Conservation (phyloP, 2,329 filamentous ascomycete species). For the Curvularia sp. region DNA sequence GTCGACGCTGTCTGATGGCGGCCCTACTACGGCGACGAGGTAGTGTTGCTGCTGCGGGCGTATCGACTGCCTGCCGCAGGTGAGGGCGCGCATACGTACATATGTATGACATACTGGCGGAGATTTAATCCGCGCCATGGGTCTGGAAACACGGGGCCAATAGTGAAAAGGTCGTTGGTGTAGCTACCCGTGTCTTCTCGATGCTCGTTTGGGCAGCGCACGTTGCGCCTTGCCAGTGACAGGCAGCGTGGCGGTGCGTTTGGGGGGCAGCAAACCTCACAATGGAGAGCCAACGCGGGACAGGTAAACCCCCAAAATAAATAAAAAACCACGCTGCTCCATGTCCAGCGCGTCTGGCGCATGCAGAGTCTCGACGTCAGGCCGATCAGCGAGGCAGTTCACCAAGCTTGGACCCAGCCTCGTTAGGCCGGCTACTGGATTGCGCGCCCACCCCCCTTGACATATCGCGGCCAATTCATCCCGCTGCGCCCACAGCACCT, state of each 20-base stretch:
- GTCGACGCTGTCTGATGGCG: not conserved
- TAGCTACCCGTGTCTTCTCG: conserved; percentile 7
- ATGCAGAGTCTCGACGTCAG: conserved; percentile 20
- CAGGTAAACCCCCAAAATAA: not conserved
- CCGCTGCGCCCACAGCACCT: conserved; percentile 13
- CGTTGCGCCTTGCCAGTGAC: conserved; percentile 3
- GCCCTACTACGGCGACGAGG: not conserved
- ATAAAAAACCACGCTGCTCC: not conserved
- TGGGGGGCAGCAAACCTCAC: not conserved
- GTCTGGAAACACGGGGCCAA: conserved; percentile 27
- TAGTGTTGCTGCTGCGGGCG: not conserved
- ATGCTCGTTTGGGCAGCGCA: conserved; percentile 5
- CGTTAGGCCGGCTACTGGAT: conserved; percentile 8
- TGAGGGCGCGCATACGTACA: not conserved
- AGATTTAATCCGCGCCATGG: conserved; percentile 8
- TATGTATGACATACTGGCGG: not conserved
- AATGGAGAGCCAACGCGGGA: too few relatives aligned
- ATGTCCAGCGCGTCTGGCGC: conserved; percentile 11
- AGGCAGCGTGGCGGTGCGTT: conserved; percentile 3
- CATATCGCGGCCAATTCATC: conserved; percentile 16
- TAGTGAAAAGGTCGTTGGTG: not conserved
- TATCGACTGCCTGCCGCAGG: not conserved
- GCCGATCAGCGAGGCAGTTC: conserved; percentile 15
- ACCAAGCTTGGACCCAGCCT: conserved; percentile 23
- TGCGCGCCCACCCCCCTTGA: conserved; percentile 8